These are phyloP conservation scores for Kernera saxatilis DNA, from an alignment of 345 rosid species.

Conservation along the genomic window DNA sequence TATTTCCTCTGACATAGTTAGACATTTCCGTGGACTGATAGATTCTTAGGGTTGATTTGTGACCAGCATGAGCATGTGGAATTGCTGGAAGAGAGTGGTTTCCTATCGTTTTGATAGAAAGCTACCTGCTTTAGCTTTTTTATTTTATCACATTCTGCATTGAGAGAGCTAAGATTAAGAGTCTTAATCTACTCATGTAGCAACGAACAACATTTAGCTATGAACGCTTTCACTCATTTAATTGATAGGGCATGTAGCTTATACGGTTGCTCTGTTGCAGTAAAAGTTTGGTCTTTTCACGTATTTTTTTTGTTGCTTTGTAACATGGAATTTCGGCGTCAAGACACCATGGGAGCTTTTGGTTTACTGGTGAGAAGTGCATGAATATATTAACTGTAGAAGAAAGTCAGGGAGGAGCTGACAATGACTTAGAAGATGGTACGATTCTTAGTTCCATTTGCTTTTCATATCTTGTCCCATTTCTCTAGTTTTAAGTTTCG, in stretches of 20 bases:
- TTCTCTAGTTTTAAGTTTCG: not conserved
- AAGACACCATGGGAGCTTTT: too few relatives aligned
- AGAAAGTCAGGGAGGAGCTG: too few relatives aligned
- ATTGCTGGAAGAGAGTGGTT: not conserved
- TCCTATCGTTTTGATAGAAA: not conserved
- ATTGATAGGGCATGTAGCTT: not conserved
- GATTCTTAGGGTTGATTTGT: not conserved
- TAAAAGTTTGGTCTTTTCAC: not conserved
- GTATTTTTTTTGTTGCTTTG: not conserved
- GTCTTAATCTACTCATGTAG: not conserved
- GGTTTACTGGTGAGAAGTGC: not conserved
- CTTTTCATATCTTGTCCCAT: conserved; percentile 18
- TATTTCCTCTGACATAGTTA: too few relatives aligned
- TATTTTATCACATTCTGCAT: not conserved
- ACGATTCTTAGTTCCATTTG: not conserved
- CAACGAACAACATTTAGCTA: conserved; percentile 5
- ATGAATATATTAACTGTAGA: too few relatives aligned
- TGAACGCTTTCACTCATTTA: not conserved
- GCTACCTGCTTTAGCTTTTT: not conserved
- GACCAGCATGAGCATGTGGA: not conserved
- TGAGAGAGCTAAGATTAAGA: not conserved
- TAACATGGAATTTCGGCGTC: not conserved
- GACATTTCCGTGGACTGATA: too few relatives aligned
- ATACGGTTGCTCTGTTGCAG: not conserved
- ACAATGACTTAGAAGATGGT: too few relatives aligned